Evolutionary conservation across 2,329 filamentous ascomycete species (phyloP).

Genomic region (Saccharata proteae): DNA sequence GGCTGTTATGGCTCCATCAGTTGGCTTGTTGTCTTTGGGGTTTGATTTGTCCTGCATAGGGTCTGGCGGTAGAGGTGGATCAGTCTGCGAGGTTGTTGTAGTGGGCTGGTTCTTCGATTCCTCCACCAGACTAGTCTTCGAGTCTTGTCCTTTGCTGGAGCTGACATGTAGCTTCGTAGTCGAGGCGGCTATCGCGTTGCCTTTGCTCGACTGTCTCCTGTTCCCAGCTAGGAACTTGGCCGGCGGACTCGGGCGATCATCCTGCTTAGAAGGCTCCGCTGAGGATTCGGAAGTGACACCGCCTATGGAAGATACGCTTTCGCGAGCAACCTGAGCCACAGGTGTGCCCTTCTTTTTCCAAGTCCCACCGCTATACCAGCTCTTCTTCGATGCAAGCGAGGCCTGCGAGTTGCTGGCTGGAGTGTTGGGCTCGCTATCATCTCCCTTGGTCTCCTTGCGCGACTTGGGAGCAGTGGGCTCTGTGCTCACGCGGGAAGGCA

Average conservation of each 20-base stretch:
- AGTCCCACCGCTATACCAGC: constrained; percentile 34
- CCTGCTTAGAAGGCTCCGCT: constrained; percentile 17
- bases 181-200: constrained; percentile 30
- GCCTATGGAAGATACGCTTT: constrained; percentile 33
- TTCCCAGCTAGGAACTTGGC: constrained; percentile 25
- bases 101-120: constrained; percentile 9
- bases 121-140: constrained; percentile 12
- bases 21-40: constrained; percentile 6
- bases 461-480: not conserved
- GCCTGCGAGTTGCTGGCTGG: constrained; percentile 15
- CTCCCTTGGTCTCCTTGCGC: not conserved
- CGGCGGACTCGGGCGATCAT: constrained; percentile 17
- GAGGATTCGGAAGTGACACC: constrained; percentile 30
- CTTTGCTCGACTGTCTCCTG: constrained; percentile 34
- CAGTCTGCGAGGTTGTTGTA: constrained; percentile 14
- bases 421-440: constrained; percentile 10
- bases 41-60: constrained; percentile 14
- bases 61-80: constrained; percentile 33
- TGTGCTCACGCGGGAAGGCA: constrained; percentile 1
- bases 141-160: constrained; percentile 17
- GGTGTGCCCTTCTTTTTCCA: constrained; percentile 36
- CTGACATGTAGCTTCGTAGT: constrained; percentile 35
- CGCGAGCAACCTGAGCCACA: constrained; percentile 33
- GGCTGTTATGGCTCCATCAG: constrained; percentile 4
- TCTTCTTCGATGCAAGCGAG: constrained; percentile 13